phyloP scores from a whole-genome alignment of 73 alveolate species.

The Paramecium caudatum region DNA sequence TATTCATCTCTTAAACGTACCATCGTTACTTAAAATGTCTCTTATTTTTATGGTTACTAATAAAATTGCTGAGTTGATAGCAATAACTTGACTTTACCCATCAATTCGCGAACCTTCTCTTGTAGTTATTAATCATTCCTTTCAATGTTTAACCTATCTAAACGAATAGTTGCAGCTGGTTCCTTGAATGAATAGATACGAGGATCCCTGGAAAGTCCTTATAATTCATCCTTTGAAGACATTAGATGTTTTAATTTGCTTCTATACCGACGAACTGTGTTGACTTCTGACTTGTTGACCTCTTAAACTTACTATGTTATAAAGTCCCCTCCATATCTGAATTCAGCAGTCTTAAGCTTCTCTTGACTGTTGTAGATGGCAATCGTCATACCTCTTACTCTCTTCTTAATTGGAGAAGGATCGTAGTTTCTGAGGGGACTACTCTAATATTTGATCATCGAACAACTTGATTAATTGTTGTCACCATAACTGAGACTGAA shows the following conservation, averaged over 20 bases:
- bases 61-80: conserved; percentile 23
- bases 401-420: conserved; percentile 44
- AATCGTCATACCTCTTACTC: conserved; percentile 66
- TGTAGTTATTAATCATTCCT: not conserved
- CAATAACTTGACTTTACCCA: conserved; percentile 28
- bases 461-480: conserved; percentile 47
- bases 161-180: conserved; percentile 61
- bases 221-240: not conserved
- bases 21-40: conserved; percentile 30
- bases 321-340: conserved; percentile 10
- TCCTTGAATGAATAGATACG: conserved; percentile 58
- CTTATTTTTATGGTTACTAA: not conserved
- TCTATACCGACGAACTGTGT: conserved; percentile 59
- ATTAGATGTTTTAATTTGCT: conserved; percentile 40
- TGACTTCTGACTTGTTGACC: not conserved
- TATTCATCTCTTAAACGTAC: conserved; percentile 53
- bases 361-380: conserved; percentile 58
- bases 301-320: not conserved
- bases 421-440: conserved; percentile 1
- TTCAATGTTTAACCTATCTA: not conserved
- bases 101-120: not conserved
- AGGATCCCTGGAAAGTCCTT: conserved; percentile 55
- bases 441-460: conserved; percentile 50
- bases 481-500: conserved; percentile 10
- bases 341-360: conserved; percentile 52